Evolutionary conservation across 257 asterid species (phyloP).

Genomic region (Petunia axillaris): DNA sequence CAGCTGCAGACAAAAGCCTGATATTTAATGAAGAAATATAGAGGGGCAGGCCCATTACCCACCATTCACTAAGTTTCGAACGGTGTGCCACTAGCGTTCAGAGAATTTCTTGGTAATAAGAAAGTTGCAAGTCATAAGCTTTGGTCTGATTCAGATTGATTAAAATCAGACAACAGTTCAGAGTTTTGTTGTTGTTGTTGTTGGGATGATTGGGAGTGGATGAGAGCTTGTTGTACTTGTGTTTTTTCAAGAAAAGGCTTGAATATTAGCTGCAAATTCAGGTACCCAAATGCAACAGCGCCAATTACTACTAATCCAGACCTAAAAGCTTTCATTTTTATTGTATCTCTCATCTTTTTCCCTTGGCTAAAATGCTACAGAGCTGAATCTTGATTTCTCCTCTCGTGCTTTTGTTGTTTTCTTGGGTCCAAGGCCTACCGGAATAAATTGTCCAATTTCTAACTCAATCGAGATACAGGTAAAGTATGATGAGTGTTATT

Average conservation of each 20-base stretch:
- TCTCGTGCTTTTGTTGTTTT: too few species aligned
- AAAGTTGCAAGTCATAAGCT: background rate
- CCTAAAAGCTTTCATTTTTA: constrained; percentile 73
- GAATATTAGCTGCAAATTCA: constrained; percentile 77
- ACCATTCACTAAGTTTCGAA: too few species aligned
- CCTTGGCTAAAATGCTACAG: background rate
- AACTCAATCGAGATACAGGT: too few species aligned
- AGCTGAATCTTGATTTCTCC: background rate
- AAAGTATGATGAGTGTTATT: too few species aligned
- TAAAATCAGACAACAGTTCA: background rate
- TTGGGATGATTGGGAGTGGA: constrained; percentile 35
- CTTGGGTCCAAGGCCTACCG: too few species aligned
- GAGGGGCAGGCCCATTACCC: too few species aligned
- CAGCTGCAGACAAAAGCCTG: too few species aligned
- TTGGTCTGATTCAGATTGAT: constrained; percentile 17
- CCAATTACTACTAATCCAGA: constrained; percentile 75
- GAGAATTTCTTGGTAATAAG: too few species aligned
- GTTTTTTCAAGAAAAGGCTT: constrained; percentile 78
- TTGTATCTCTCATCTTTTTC: constrained; percentile 48
- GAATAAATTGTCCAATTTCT: too few species aligned
- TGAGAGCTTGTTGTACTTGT: constrained; percentile 55
- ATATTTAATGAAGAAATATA: too few species aligned
- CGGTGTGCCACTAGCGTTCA: too few species aligned
- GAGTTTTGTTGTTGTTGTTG: constrained; percentile 22
- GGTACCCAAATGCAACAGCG: constrained; percentile 78